Evolutionary conservation across 495 filamentous ascomycete genomes (phyloP).

Genomic region (Rostrohypoxylon terebratum): DNA sequence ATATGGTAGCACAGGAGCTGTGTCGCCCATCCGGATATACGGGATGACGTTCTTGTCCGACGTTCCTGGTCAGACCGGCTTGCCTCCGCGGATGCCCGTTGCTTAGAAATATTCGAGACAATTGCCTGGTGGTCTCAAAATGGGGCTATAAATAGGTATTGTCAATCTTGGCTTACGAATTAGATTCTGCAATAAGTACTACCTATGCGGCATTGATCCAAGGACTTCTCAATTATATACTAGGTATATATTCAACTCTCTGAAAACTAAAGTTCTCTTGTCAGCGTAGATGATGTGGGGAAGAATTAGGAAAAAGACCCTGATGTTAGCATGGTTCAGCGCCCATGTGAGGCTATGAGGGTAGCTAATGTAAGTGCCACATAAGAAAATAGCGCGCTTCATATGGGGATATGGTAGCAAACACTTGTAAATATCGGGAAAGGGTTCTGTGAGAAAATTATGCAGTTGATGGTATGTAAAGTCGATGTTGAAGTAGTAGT

Average conservation of each 20-base stretch:
- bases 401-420: background rate
- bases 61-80: background rate
- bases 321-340: background rate
- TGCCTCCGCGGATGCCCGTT: background rate
- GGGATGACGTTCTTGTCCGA: background rate
- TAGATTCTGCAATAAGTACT: background rate
- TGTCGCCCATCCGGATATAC: background rate
- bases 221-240: background rate
- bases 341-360: background rate
- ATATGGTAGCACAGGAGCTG: background rate
- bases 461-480: conserved; percentile 38
- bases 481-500: conserved; percentile 36
- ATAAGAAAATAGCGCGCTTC: background rate
- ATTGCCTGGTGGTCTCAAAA: background rate
- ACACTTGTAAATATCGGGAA: background rate
- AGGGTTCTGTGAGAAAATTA: background rate
- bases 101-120: background rate
- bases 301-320: background rate
- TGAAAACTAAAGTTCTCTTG: background rate
- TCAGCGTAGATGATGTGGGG: background rate
- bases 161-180: background rate
- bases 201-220: background rate
- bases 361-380: background rate
- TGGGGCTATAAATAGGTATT: background rate
- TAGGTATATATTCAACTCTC: background rate